Percentiles rank a stretch among this genome's conserved stretches.
These are phyloP conservation scores for Neofusicoccum laricinum DNA, from an alignment of 2,329 filamentous ascomycete genomes.

Conservation along the genomic window DNA sequence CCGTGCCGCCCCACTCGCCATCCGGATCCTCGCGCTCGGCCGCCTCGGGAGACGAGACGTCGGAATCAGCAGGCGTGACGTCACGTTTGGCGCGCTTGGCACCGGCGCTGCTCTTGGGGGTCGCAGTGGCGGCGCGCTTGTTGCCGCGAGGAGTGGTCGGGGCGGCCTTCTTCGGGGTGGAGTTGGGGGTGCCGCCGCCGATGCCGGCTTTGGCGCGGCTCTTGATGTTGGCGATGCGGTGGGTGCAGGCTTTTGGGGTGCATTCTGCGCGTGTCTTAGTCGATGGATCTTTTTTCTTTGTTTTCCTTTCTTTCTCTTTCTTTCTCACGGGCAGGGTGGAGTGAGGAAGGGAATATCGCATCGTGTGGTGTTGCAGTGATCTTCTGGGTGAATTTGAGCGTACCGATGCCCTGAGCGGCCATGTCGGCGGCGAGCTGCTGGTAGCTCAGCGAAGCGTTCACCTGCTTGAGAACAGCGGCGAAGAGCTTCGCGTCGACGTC, in stretches of 20 bases:
- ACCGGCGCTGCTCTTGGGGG: background rate
- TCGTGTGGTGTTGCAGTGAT: too few species aligned
- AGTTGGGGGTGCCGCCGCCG: background rate
- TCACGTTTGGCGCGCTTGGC: background rate
- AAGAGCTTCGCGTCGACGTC: slow-evolving; percentile 15
- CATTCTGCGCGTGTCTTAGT: background rate
- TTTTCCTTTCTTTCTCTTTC: background rate
- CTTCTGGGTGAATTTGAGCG: background rate
- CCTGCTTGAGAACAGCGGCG: background rate
- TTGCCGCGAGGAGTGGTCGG: background rate
- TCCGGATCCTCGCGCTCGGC: background rate
- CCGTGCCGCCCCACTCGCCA: background rate
- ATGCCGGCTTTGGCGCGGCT: background rate
- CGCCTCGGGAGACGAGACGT: background rate
- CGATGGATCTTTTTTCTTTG: too few species aligned
- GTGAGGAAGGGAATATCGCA: background rate
- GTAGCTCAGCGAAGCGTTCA: slow-evolving; percentile 13
- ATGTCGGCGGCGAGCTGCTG: slow-evolving; percentile 17
- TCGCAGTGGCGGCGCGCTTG: background rate
- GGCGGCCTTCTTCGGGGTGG: background rate
- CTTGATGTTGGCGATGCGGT: slow-evolving; percentile 18
- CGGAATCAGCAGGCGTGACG: background rate
- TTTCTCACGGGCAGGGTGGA: too few species aligned
- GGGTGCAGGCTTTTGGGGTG: slow-evolving; percentile 18
- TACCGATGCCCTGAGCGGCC: slow-evolving; percentile 15